Evolutionary conservation across 495 filamentous ascomycete genomes (phyloP).

Genomic region (Penicillium daleae): DNA sequence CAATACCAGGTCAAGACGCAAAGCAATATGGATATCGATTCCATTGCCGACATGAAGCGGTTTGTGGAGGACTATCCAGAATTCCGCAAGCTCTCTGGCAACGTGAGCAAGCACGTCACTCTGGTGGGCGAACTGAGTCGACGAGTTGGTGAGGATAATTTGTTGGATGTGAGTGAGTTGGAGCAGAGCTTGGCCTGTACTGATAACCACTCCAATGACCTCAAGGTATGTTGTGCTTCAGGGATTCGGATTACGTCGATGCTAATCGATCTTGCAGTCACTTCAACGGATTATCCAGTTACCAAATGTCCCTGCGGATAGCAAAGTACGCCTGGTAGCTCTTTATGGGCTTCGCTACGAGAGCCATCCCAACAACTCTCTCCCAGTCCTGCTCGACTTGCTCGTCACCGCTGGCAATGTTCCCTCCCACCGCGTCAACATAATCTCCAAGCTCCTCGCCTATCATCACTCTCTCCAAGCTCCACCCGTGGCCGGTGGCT

Average conservation of each 20-base stretch:
- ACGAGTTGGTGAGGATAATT: constrained; percentile 77
- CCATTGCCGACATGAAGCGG: constrained; percentile 97
- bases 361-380: constrained; percentile 76
- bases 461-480: constrained; percentile 86
- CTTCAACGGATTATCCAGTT: constrained; percentile 83
- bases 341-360: constrained; percentile 92
- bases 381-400: constrained; percentile 82
- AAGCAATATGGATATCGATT: constrained; percentile 91
- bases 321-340: constrained; percentile 85
- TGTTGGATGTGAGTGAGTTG: constrained; percentile 92
- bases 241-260: background rate
- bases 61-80: constrained; percentile 99
- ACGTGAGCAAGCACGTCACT: constrained; percentile 98
- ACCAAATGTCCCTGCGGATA: constrained; percentile 70
- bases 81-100: constrained; percentile 93
- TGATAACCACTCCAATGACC: constrained; percentile 85
- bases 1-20: constrained; percentile 96
- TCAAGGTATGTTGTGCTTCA: constrained; percentile 65
- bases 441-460: constrained; percentile 74
- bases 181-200: constrained; percentile 97
- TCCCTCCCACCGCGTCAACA: constrained; percentile 69
- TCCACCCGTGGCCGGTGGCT: constrained; percentile 67
- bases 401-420: constrained; percentile 77
- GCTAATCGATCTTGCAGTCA: constrained; percentile 54
- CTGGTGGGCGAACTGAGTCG: constrained; percentile 91